phyloP scores from a whole-genome alignment of 768 basidiomycete species.

The Lepiota subincarnata region DNA sequence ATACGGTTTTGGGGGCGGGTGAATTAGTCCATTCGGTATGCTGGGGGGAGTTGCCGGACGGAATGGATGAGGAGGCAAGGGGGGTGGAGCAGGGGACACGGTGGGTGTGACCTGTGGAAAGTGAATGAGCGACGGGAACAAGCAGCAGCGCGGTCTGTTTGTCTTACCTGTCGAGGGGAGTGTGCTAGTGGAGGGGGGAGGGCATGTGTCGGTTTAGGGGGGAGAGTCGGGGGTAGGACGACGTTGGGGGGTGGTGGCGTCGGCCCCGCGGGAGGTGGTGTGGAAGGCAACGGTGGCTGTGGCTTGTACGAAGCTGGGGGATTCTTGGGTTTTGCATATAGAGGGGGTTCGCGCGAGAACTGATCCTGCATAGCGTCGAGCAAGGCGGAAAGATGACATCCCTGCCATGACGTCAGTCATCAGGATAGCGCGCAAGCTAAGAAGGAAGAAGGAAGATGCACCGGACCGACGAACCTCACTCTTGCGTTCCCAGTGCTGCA shows the following conservation, averaged over 20 bases:
- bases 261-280: slow-evolving; percentile 2
- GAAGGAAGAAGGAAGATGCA: slow-evolving; percentile 12
- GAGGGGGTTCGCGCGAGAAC: slow-evolving; percentile 84
- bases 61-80: not conserved
- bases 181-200: slow-evolving; percentile 13
- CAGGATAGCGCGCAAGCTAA: no score
- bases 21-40: not conserved
- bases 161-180: not conserved
- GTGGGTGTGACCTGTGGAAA: not conserved
- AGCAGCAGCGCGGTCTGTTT: not conserved
- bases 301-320: slow-evolving; percentile 9
- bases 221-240: slow-evolving; percentile 3
- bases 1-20: not conserved
- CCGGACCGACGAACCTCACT: slow-evolving; percentile 59
- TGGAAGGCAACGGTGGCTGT: slow-evolving; percentile 9
- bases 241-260: not conserved
- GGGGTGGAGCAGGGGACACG: slow-evolving; percentile 2
- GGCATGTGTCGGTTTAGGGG: slow-evolving; percentile 23
- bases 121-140: not conserved
- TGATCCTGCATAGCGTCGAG: slow-evolving; percentile 74
- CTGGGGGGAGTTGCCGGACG: slow-evolving; percentile 2
- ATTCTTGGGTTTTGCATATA: slow-evolving; percentile 76
- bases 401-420: slow-evolving; percentile 44
- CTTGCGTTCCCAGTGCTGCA: slow-evolving; percentile 76
- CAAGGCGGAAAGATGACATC: slow-evolving; percentile 69